phyloP scores from a whole-genome alignment of 2,329 filamentous ascomycete species.

The Botrytis fragariae region DNA sequence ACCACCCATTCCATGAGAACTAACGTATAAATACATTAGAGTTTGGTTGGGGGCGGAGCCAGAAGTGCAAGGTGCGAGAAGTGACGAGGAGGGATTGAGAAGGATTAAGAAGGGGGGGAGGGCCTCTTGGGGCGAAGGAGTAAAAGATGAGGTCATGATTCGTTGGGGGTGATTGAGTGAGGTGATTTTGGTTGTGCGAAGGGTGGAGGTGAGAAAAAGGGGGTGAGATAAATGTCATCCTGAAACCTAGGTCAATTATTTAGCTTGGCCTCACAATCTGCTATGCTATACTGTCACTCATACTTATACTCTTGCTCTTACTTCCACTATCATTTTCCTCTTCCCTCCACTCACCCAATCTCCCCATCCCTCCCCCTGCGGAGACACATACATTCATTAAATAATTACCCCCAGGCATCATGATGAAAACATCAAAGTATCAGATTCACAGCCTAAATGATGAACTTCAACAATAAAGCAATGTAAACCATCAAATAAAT shows the following conservation, averaged over 20 bases:
- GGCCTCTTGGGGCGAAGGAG: neutral
- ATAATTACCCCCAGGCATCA: neutral
- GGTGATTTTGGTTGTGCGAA: too few relatives aligned
- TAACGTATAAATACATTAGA: too few relatives aligned
- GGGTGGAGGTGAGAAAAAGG: too few relatives aligned
- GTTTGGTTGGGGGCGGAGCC: too few relatives aligned
- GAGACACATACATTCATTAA: fast-evolving
- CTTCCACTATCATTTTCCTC: too few relatives aligned
- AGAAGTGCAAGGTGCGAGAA: too few relatives aligned
- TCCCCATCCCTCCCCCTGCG: neutral
- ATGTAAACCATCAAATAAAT: neutral
- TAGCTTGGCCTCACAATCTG: neutral
- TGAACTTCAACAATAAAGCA: neutral
- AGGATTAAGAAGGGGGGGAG: neutral
- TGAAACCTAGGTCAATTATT: too few relatives aligned
- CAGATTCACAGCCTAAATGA: neutral
- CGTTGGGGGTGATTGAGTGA: too few relatives aligned
- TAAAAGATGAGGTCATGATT: neutral
- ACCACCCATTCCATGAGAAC: too few relatives aligned
- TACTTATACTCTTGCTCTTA: too few relatives aligned
- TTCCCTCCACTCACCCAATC: neutral
- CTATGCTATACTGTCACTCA: neutral
- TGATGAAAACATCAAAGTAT: neutral
- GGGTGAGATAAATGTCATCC: too few relatives aligned
- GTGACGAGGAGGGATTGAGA: too few relatives aligned